These are phyloP conservation scores for Conoideocrella luteorostrata DNA, from an alignment of 2,329 filamentous ascomycete genomes.

Conservation along the genomic window DNA sequence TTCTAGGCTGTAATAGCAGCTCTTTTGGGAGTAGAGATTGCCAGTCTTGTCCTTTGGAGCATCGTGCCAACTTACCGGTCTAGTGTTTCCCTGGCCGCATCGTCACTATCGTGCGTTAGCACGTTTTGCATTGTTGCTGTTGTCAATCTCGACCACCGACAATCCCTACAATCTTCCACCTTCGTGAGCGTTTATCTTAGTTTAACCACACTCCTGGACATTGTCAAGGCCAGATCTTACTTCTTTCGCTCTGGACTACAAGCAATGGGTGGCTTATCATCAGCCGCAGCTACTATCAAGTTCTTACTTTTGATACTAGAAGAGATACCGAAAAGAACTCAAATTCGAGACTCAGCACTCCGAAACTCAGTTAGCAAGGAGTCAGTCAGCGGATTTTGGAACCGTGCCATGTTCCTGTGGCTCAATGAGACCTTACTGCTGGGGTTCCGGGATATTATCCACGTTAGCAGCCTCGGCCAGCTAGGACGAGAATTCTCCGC, in stretches of 20 bases:
- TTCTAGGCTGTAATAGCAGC: constrained; percentile 15
- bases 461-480: neutral
- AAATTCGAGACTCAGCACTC: neutral
- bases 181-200: constrained; percentile 33
- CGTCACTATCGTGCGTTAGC: constrained; percentile 21
- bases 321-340: constrained; percentile 17
- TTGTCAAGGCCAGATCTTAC: constrained; percentile 27
- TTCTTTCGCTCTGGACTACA: constrained; percentile 10
- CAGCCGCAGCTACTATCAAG: constrained; percentile 24
- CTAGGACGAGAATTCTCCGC: neutral
- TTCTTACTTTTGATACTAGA: constrained; percentile 28
- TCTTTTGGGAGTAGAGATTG: constrained; percentile 22
- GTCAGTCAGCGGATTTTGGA: neutral
- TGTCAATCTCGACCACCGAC: constrained; percentile 26
- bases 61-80: constrained; percentile 13
- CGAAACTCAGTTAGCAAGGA: neutral
- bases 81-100: constrained; percentile 16
- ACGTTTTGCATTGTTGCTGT: constrained; percentile 18
- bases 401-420: neutral
- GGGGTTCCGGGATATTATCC: neutral
- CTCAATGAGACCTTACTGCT: neutral
- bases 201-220: constrained; percentile 33
- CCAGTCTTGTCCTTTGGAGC: constrained; percentile 17
- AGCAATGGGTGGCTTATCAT: constrained; percentile 25
- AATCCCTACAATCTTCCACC: constrained; percentile 31